Evolutionary conservation across 768 basidiomycete genomes (phyloP), one percentile per base, ranked within the genome.

Genomic region (Termitomyces eurrhizus): DNA sequence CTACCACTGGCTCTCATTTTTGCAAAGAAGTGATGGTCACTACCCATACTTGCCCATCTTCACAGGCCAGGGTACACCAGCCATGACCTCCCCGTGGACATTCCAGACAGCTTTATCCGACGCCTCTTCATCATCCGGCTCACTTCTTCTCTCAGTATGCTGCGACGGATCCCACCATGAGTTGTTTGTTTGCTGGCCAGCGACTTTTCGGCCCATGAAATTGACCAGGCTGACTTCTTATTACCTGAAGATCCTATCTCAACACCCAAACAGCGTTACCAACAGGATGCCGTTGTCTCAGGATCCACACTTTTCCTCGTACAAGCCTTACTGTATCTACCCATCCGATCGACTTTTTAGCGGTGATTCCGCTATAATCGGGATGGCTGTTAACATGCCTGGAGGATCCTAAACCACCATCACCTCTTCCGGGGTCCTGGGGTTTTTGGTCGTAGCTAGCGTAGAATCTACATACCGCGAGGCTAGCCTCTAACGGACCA

Each of bases 331-430:
- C 79, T 78, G 16, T 87, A 85, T 64, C 79, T 87, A 29, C 81
- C 82, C 18, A 67, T 85, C 26, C 77, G 80, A 51, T 83, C 78
- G 11, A 82, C 78, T 0, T 68, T 74, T 29, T 21, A 74, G 74
- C 9, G 85, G 83, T 1, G 69, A 77, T 29, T 56, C 69, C 5
- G 90, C 89, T 0, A 82, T 90, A 58, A 75, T 90, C 52, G 90
- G 89, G 9, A 89, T 90, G 87, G 84, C 87, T 1, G 77, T 84
- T 45, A 82, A 78, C 52, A 73, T 81, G 74, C 80, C 80, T n/a
- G 83, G 86, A 3, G 86, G n/a, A n/a, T n/a, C n/a, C n/a, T n/a
- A n/a, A n/a, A n/a, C n/a, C n/a, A n/a, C n/a, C n/a, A n/a, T n/a
- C n/a, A n/a, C n/a, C n/a, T n/a, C n/a, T n/a, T n/a, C n/a, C n/a